Evolutionary conservation across 345 rosid genomes (phyloP), one percentile per base, ranked within the genome.

Genomic region (Citrus unshiu): DNA sequence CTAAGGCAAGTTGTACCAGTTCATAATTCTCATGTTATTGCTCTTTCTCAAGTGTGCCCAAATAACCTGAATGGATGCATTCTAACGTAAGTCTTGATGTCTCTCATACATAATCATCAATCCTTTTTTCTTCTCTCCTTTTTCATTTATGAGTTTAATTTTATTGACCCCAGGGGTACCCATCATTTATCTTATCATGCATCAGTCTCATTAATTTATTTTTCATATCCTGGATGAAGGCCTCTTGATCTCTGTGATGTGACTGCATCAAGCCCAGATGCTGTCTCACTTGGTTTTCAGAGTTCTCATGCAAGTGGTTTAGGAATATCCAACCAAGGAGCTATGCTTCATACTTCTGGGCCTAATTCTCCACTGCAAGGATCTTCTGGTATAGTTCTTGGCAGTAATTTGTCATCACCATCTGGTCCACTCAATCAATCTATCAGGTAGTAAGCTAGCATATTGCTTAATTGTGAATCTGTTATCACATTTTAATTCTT

Each of bases 231-330:
- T 78, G 84, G 84, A 82, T 90, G 89, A 85, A 97, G 99, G 94
- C 99, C 99, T 71, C 93, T 91, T 81, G 98, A 97, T 88, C 87
- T 97, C 77, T 91, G 92, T 84, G 97, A 97, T 83, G 83, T 78
- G 60, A 77, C 90, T 78, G 78, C 87, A 73, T 83, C 95, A 65
- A 92, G 86, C 83, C 85, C 89, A 68, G 98, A 97, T 68, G 83
- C 64, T 82, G 81, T 85, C 83, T 49, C 97, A 72, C 85, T 74
- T 78, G 93, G 88, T 81, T 88, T 79, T 88, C 90, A 89, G 86
- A 89, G 85, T 80, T 80, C 95, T 73, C 93, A 89, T 81, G 78
- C 84, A 70, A 80, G 84, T 75, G 86, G 90, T 85, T 82, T 89
- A 78, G 84, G 89, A 54, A 79, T 85, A 78, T 76, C 92, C 68